Base-by-base conservation (phyloP, 116 monocot genomes). In the Zostera marina region DNA sequence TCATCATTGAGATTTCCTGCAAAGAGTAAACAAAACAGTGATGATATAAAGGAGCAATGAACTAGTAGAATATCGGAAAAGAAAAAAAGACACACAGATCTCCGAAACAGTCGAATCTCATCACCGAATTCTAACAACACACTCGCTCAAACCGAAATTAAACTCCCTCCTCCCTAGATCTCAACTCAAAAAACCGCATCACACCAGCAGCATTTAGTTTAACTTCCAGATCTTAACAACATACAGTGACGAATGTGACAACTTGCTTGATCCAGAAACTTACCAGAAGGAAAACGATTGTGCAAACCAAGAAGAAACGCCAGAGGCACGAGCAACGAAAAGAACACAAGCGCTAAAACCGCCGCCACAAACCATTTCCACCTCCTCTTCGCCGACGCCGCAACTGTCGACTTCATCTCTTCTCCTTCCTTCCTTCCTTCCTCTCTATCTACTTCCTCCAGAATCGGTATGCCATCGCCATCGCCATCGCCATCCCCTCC, bases 251-350 rank as follows among this genome's bases (percentile, higher is more conserved):
- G n/a, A 38, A 3, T 0, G 20, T 19, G 8, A 9, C 23, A 54
- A 22, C 12, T 12, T 5, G 54, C 22, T 11, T 11, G 26, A 54
- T 32, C 54, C 25, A 32, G 32, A 11, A 20, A 59, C 47, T 22
- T 32, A 75, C 80, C 75, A 17, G 72, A 58, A 48, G 75, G 80
- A 19, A 69, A 72, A 11, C 76, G 69, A 21, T 52, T 72, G 60
- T 74, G 70, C 51, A 74, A 44, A 21, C 75, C 72, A 60, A 80
- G 76, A 44, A 80, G 72, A 54, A 80, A 75, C 15, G 40, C 75
- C n/a, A 80, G 72, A 14, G 80, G 75, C 1, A 80, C 76, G 24
- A 80, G 59, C 25, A 80, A 49, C 40, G 80, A 80, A 53, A 80
- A 46, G 66, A 72, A 61, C 54, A 72, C 72, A 25, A 76, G 72